These are phyloP conservation scores for Botrytis medusae DNA, from an alignment of 2,329 filamentous ascomycete genomes.

Conservation along the genomic window DNA sequence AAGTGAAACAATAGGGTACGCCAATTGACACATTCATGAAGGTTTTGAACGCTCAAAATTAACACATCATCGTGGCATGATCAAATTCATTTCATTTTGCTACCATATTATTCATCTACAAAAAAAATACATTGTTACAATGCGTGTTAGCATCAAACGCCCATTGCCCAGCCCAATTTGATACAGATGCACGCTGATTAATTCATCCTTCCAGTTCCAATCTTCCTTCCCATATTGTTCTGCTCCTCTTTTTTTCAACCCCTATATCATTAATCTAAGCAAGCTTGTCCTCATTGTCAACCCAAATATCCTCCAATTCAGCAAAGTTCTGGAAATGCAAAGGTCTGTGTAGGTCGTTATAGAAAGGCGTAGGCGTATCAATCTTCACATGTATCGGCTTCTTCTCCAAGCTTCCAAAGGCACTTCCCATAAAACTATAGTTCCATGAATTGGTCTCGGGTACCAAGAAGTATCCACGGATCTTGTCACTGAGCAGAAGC, in stretches of 20 bases:
- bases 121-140: conserved; percentile 10
- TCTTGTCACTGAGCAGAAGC: conserved; percentile 86
- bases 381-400: conserved; percentile 88
- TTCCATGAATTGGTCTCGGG: conserved; percentile 92
- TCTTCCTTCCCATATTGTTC: background rate
- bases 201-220: conserved; percentile 4
- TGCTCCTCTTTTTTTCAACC: background rate
- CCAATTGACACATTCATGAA: background rate
- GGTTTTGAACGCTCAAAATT: background rate
- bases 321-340: conserved; percentile 97
- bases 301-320: conserved; percentile 94
- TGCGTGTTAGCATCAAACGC: conserved; percentile 15
- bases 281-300: conserved; percentile 90
- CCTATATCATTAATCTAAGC: conserved; percentile 55
- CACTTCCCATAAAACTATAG: conserved; percentile 95
- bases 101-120: conserved; percentile 18
- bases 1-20: background rate
- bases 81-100: conserved; percentile 10
- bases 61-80: background rate
- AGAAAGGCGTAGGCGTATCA: conserved; percentile 86
- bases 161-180: conserved; percentile 3
- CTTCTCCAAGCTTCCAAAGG: conserved; percentile 87
- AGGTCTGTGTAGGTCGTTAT: conserved; percentile 87
- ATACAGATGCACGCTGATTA: conserved; percentile 15
- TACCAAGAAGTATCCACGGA: conserved; percentile 93